These are phyloP conservation scores for Pythium oligandrum DNA, from an alignment of 352 stramenopile genomes.

Conservation along the genomic window DNA sequence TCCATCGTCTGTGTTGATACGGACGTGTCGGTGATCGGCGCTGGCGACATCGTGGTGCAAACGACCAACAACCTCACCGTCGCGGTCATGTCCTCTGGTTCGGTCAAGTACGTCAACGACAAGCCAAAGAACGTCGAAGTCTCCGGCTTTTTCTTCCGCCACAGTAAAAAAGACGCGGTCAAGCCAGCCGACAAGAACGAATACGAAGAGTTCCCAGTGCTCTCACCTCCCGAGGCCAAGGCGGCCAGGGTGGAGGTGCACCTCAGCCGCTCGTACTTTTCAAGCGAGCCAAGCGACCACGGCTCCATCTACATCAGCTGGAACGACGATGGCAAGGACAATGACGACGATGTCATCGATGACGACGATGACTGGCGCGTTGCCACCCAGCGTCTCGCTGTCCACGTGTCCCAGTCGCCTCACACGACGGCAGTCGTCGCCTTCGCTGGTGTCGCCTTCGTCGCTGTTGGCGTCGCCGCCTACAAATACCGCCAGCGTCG, in stretches of 20 bases:
- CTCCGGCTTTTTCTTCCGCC: slow-evolving; percentile 2
- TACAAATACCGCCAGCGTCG: slow-evolving; percentile 12
- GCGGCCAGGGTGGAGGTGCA: no score
- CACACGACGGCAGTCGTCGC: neutral
- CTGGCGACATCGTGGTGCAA: slow-evolving; percentile 35
- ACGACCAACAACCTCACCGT: slow-evolving; percentile 29
- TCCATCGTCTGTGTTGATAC: slow-evolving; percentile 38
- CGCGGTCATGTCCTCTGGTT: slow-evolving; percentile 23
- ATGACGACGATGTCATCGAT: slow-evolving; percentile 5
- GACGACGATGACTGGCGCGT: slow-evolving; percentile 1
- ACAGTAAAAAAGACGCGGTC: slow-evolving; percentile 3
- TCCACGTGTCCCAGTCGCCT: neutral
- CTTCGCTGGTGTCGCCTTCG: slow-evolving; percentile 6
- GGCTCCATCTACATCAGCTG: slow-evolving; percentile 1
- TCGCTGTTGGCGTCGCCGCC: slow-evolving; percentile 7
- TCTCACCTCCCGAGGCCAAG: no score
- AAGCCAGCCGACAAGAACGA: slow-evolving; percentile 9
- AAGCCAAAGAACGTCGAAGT: slow-evolving; percentile 26
- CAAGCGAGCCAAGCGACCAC: neutral
- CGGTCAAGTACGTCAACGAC: slow-evolving; percentile 28
- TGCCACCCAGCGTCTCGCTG: neutral
- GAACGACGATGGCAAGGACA: slow-evolving; percentile 9
- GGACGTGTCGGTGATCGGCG: slow-evolving; percentile 35
- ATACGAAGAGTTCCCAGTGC: slow-evolving; percentile 6
- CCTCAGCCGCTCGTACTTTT: neutral